Evolutionary conservation across 2,329 filamentous ascomycete species (phyloP).

Genomic region (Tolypocladium paradoxum): DNA sequence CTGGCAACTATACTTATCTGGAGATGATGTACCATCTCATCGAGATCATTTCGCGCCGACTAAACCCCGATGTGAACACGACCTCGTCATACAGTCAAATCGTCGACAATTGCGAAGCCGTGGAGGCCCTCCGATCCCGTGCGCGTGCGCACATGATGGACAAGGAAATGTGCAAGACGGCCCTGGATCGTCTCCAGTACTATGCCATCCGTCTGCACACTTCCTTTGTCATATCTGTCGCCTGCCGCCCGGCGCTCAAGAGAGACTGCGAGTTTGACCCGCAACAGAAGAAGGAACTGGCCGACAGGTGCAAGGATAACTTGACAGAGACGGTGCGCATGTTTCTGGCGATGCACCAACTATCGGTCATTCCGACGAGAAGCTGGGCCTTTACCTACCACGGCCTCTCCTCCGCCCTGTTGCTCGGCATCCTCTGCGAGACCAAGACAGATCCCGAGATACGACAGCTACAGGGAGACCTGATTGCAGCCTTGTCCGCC

Average conservation of each 20-base stretch:
- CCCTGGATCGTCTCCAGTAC: slow-evolving; percentile 51
- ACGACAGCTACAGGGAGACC: slow-evolving; percentile 50
- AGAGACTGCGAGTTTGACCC: slow-evolving; percentile 40
- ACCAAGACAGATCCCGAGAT: slow-evolving; percentile 54
- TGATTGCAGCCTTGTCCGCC: slow-evolving; percentile 52
- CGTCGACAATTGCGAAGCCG: slow-evolving; percentile 43
- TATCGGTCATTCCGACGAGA: slow-evolving; percentile 54
- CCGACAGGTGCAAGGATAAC: slow-evolving; percentile 49
- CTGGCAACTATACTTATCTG: slow-evolving; percentile 45
- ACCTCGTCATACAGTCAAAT: slow-evolving; percentile 43
- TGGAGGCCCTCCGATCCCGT: slow-evolving; percentile 38
- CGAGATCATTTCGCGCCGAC: slow-evolving; percentile 45
- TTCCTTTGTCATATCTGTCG: slow-evolving; percentile 54
- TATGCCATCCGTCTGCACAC: slow-evolving; percentile 56
- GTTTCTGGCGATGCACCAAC: slow-evolving; percentile 59
- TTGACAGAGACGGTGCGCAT: slow-evolving; percentile 56
- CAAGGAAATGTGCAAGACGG: slow-evolving; percentile 54
- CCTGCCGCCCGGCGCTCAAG: slow-evolving; percentile 51
- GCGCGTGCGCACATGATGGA: slow-evolving; percentile 42
- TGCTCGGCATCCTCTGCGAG: slow-evolving; percentile 52
- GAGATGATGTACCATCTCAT: slow-evolving; percentile 57
- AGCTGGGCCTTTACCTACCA: slow-evolving; percentile 62
- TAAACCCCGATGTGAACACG: slow-evolving; percentile 43
- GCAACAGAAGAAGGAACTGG: slow-evolving; percentile 42
- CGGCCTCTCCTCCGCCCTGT: slow-evolving; percentile 52